Evolutionary conservation across 2,329 filamentous ascomycete species (phyloP).

Genomic region (Aspergillus quadricinctus): DNA sequence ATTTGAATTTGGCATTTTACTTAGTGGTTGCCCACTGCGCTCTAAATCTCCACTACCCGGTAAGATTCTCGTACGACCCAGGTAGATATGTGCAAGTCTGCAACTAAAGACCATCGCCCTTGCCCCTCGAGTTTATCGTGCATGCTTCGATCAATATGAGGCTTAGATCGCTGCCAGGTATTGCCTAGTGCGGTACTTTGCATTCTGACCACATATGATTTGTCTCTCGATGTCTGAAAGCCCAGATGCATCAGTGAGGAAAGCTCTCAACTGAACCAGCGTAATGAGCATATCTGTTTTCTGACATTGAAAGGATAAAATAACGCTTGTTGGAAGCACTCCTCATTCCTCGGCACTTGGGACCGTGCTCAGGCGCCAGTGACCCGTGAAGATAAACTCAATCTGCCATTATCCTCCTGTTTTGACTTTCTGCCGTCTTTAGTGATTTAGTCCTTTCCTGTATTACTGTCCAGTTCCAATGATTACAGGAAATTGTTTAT

Average conservation of each 20-base stretch:
- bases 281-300: background rate
- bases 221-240: background rate
- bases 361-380: background rate
- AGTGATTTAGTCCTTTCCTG: too few species aligned
- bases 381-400: background rate
- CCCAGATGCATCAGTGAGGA: constrained; percentile 1
- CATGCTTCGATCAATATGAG: constrained; percentile 7
- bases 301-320: background rate
- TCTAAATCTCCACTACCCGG: constrained; percentile 1
- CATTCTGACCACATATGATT: background rate
- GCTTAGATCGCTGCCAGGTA: background rate
- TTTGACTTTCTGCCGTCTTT: background rate
- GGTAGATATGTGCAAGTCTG: background rate
- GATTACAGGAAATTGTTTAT: background rate
- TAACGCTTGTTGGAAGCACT: background rate
- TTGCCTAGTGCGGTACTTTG: background rate
- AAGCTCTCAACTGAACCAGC: background rate
- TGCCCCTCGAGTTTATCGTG: constrained; percentile 11
- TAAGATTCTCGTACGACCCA: background rate
- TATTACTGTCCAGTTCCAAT: background rate
- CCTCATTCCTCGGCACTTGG: background rate
- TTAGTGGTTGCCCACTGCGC: background rate
- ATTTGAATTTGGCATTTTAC: background rate
- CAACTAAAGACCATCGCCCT: background rate
- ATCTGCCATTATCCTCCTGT: background rate